Conservation (phyloP, 2,329 filamentous ascomycete species). For the Drechslerella dactyloides region DNA sequence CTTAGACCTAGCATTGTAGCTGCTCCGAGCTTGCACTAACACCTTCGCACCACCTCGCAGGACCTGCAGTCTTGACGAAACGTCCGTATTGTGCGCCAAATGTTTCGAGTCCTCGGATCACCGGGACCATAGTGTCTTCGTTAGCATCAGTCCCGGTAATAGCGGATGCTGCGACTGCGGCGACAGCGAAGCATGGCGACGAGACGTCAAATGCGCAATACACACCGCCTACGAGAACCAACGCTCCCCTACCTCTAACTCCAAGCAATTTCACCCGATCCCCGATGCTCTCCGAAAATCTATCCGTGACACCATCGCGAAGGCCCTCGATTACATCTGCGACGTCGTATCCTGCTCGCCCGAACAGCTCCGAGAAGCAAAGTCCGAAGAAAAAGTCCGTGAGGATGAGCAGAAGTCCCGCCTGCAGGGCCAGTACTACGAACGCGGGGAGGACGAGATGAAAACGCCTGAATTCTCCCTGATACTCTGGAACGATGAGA, state of each 20-base stretch:
- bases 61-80: conserved; percentile 92
- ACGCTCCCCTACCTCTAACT: conserved; percentile 62
- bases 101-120: conserved; percentile 97
- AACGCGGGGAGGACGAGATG: conserved; percentile 56
- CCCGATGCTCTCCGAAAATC: conserved; percentile 77
- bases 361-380: conserved; percentile 86
- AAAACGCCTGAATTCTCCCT: conserved; percentile 68
- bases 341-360: conserved; percentile 98
- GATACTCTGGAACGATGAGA: conserved; percentile 97
- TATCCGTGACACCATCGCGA: conserved; percentile 83
- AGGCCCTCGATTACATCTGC: conserved; percentile 90
- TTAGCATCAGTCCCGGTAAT: conserved; percentile 85
- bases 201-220: conserved; percentile 88
- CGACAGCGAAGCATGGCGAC: conserved; percentile 90
- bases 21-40: conserved; percentile 3
- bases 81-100: conserved; percentile 88
- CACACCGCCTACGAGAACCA: conserved; percentile 71
- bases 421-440: conserved; percentile 76
- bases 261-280: conserved; percentile 58
- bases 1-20: background rate
- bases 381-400: conserved; percentile 79
- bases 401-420: conserved; percentile 82
- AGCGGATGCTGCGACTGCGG: conserved; percentile 97
- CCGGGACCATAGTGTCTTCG: conserved; percentile 86
- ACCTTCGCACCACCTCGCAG: conserved; percentile 45